Base-by-base conservation (phyloP, 257 asterid genomes). In the Solanum tarapatanum region DNA sequence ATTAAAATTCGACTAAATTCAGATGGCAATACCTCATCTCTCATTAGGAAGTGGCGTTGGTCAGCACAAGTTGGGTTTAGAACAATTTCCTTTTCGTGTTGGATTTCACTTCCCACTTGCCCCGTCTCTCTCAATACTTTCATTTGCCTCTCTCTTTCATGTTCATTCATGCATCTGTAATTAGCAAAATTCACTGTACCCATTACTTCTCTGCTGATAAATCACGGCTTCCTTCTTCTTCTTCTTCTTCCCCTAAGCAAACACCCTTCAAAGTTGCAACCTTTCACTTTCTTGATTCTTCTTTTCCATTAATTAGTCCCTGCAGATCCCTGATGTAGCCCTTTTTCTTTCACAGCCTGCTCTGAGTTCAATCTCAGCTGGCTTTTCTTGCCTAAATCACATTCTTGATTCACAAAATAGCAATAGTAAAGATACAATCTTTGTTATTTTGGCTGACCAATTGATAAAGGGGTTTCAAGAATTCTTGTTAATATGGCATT, bases 341-440 rank as follows among this genome's bases (percentile, higher is more conserved):
- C 48, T 70, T 76, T 13, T 48, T 8, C 84, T 48, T 35, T 82
- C 28, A 73, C 33, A 39, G 89, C 91, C 90, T 88, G 91, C 77
- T 83, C 84, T 73, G 83, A 86, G 90, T 88, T 90, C 55, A 84
- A 86, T 88, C 87, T 86, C 88, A 88, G 90, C 89, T 76, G 90
- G 90, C 88, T 86, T 74, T 10, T 74, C 48, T 74, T 21, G 82
- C 82, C 39, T 8, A 32, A 72, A 72, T 32, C 23, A 19, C 41
- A 26, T 30, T 70, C 77, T 70, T 70, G 24, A 70, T 70, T 69
- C 75, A 28, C 5, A 28, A 68, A 68, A 68, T 6, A 68, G 6
- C 75, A 28, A 6, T 26, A 12, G 41, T 73, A 73, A 73, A 73
- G 82, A 35, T 73, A 7, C 77, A 4, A 30, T 70, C 35, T 32